These are phyloP conservation scores for Phoenix roebelenii DNA, from an alignment of 176 grass and related monocot species.

Conservation along the genomic window DNA sequence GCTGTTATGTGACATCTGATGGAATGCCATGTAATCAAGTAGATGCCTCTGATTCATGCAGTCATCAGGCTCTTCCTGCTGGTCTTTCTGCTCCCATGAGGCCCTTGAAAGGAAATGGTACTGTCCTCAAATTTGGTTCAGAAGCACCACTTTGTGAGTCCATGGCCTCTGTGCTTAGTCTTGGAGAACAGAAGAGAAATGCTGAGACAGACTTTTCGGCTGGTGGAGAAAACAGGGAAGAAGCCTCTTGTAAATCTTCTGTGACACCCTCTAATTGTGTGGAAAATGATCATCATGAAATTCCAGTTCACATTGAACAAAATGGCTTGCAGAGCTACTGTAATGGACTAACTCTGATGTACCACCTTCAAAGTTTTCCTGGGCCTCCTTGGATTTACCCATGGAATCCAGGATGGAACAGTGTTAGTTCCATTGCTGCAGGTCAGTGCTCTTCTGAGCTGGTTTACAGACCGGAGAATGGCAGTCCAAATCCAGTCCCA, in stretches of 20 bases:
- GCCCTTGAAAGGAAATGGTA: conserved; percentile 1
- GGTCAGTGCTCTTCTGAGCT: not conserved
- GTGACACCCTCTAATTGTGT: not conserved
- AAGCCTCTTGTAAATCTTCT: not conserved
- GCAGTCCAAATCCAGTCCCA: not conserved
- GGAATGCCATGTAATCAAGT: not conserved
- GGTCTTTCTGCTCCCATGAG: not conserved
- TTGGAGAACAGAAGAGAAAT: conserved; percentile 1
- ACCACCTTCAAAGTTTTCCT: not conserved
- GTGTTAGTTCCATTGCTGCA: not conserved
- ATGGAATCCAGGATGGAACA: conserved; percentile 1
- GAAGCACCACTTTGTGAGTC: conserved; percentile 13
- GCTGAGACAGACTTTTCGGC: not conserved
- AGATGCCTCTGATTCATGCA: not conserved
- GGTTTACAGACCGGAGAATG: not conserved
- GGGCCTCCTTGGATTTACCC: conserved; percentile 3
- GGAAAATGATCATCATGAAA: not conserved
- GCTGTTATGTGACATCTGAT: not conserved
- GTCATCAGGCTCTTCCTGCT: not conserved
- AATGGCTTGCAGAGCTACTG: not conserved
- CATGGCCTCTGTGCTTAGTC: conserved; percentile 2
- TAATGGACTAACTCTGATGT: not conserved
- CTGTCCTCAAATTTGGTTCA: conserved; percentile 3
- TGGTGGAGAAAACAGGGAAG: not conserved
- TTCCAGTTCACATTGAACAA: not conserved